Percentiles rank a stretch among this genome's conserved stretches.
Evolutionary conservation across 2,329 filamentous ascomycete species (phyloP).

Genomic region (Paecilomyces formosus): DNA sequence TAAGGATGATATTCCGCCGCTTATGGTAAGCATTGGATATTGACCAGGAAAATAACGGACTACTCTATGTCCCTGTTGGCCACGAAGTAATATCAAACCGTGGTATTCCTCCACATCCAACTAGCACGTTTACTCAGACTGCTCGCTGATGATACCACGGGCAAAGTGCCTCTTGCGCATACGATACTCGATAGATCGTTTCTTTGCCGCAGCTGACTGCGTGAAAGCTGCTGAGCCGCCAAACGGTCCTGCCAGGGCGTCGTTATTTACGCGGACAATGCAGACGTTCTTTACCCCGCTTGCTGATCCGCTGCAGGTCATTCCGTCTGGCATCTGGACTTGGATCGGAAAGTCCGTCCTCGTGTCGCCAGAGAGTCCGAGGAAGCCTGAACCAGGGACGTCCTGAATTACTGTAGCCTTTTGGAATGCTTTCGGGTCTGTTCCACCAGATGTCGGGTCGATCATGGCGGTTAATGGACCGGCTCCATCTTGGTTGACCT

Average conservation of each 20-base stretch:
- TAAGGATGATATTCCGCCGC: background rate
- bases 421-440: constrained; percentile 54
- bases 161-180: constrained; percentile 2
- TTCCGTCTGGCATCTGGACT: constrained; percentile 59
- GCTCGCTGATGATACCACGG: constrained; percentile 1
- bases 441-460: constrained; percentile 57
- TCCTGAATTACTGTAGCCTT: constrained; percentile 52
- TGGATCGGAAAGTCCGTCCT: constrained; percentile 59
- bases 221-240: constrained; percentile 61
- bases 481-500: constrained; percentile 63
- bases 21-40: background rate
- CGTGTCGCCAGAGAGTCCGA: constrained; percentile 51
- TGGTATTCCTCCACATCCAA: background rate
- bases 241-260: constrained; percentile 56
- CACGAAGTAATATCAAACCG: too few species aligned
- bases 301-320: constrained; percentile 56
- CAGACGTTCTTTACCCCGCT: constrained; percentile 57
- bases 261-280: constrained; percentile 57
- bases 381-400: constrained; percentile 52
- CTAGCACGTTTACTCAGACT: background rate
- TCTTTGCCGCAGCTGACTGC: constrained; percentile 28
- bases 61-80: too few species aligned
- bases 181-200: constrained; percentile 2
- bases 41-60: background rate
- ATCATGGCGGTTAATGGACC: constrained; percentile 55